Conservation (phyloP, 106 monocot genomes). For the Alisma plantagoaquatica region DNA sequence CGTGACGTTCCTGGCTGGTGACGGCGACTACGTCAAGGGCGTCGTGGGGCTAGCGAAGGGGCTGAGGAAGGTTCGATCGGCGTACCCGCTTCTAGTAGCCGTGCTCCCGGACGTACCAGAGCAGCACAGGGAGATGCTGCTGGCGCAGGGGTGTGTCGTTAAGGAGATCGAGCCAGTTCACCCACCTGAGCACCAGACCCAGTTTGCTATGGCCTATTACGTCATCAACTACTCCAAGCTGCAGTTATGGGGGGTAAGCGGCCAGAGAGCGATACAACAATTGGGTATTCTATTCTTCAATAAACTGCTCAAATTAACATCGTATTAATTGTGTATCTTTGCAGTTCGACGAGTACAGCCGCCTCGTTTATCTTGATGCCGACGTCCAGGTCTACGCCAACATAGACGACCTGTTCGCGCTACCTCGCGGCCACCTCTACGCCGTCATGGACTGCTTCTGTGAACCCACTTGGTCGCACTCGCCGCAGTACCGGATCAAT, state of each 20-base stretch:
- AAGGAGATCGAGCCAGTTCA: slow-evolving; percentile 5
- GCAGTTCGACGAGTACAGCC: slow-evolving; percentile 54
- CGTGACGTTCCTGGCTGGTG: slow-evolving; percentile 12
- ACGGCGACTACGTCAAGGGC: slow-evolving; percentile 14
- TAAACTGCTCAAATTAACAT: too few species aligned
- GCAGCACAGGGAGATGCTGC: neutral
- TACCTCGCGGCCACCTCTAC: slow-evolving; percentile 33
- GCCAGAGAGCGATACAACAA: neutral
- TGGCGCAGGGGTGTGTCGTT: slow-evolving; percentile 3
- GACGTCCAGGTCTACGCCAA: slow-evolving; percentile 52
- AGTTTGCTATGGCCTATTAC: slow-evolving; percentile 15
- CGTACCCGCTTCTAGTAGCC: slow-evolving; percentile 8
- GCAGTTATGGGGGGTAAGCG: slow-evolving; percentile 1
- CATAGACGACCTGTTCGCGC: slow-evolving; percentile 59
- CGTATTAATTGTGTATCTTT: neutral
- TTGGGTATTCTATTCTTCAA: too few species aligned
- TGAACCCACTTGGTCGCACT: slow-evolving; percentile 66
- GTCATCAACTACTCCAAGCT: slow-evolving; percentile 16
- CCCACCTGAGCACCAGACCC: neutral
- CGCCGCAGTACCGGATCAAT: slow-evolving; percentile 38
- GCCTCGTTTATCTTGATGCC: slow-evolving; percentile 49
- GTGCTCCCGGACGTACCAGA: slow-evolving; percentile 12
- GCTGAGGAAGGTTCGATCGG: slow-evolving; percentile 8
- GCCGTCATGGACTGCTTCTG: too few species aligned
- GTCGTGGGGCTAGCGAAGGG: slow-evolving; percentile 11